Percentiles rank a stretch among this genome's conserved stretches.
Evolutionary conservation across 2,329 filamentous ascomycete genomes (phyloP).

Genomic region (Botrytis pseudocinerea): DNA sequence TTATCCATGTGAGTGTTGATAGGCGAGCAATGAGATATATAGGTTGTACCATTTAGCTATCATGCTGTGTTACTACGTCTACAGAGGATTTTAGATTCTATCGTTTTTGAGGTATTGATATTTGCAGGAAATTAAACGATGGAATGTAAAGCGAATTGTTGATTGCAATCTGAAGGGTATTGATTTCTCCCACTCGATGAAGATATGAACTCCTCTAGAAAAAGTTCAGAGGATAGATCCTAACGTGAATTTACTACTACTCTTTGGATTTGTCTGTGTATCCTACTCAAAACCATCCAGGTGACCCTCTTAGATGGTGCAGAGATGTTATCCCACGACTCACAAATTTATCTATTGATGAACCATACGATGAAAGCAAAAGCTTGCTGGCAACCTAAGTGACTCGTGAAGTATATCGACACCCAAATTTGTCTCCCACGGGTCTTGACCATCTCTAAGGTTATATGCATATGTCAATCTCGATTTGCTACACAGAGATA

Average conservation of each 20-base stretch:
- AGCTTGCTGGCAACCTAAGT: not conserved
- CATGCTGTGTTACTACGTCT: too few relatives aligned
- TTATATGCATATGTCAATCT: not conserved
- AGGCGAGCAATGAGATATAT: not conserved
- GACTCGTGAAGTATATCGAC: too few relatives aligned
- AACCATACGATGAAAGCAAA: not conserved
- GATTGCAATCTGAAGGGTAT: not conserved
- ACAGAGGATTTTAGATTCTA: not conserved
- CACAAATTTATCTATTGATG: not conserved
- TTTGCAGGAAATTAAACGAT: not conserved
- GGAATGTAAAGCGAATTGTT: not conserved
- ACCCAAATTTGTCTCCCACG: accelerated
- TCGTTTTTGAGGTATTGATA: not conserved
- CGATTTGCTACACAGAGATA: not conserved
- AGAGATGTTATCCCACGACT: too few relatives aligned
- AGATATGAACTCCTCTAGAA: not conserved
- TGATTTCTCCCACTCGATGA: not conserved
- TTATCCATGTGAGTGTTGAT: not conserved
- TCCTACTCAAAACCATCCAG: not conserved
- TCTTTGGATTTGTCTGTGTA: not conserved
- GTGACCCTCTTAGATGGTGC: not conserved
- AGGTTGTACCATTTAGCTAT: too few relatives aligned
- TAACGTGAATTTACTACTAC: not conserved
- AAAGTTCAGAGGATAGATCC: not conserved
- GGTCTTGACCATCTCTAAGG: not conserved